Percentiles rank a stretch among this genome's conserved stretches.
These are phyloP conservation scores for Wickerhamomyces chaumierensis DNA, from an alignment of 805 yeast species.

Conservation along the genomic window DNA sequence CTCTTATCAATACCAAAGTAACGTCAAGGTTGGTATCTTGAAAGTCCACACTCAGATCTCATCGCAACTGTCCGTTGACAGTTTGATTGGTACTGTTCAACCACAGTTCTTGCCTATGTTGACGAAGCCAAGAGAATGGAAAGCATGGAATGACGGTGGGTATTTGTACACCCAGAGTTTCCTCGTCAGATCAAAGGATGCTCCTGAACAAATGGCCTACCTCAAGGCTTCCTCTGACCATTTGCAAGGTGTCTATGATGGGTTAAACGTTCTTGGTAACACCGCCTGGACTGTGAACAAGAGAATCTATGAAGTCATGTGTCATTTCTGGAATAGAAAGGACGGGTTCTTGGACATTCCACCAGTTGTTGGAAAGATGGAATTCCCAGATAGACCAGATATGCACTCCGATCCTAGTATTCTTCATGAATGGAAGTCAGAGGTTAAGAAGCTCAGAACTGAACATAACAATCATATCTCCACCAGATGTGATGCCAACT, in stretches of 20 bases:
- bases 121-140: conserved; percentile 85
- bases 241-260: conserved; percentile 59
- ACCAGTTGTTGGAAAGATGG: conserved; percentile 32
- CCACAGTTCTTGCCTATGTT: conserved; percentile 93
- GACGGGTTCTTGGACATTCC: conserved; percentile 66
- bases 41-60: conserved; percentile 63
- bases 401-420: conserved; percentile 61
- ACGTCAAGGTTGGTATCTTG: conserved; percentile 73
- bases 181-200: conserved; percentile 67
- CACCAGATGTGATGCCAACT: conserved; percentile 86
- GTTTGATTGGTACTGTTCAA: conserved; percentile 51
- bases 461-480: conserved; percentile 65
- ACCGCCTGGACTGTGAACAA: conserved; percentile 92
- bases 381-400: conserved; percentile 47
- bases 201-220: conserved; percentile 86
- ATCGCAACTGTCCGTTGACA: conserved; percentile 54
- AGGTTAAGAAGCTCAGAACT: conserved; percentile 44
- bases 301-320: conserved; percentile 52
- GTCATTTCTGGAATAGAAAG: conserved; percentile 82
- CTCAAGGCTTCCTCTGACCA: conserved; percentile 73
- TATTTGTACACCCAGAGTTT: conserved; percentile 53
- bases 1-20: conserved; percentile 69
- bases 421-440: conserved; percentile 55
- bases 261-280: conserved; percentile 74
- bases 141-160: conserved; percentile 74